Conservation (phyloP, 305 asterid species). For the Fraxinus dipetala region DNA sequence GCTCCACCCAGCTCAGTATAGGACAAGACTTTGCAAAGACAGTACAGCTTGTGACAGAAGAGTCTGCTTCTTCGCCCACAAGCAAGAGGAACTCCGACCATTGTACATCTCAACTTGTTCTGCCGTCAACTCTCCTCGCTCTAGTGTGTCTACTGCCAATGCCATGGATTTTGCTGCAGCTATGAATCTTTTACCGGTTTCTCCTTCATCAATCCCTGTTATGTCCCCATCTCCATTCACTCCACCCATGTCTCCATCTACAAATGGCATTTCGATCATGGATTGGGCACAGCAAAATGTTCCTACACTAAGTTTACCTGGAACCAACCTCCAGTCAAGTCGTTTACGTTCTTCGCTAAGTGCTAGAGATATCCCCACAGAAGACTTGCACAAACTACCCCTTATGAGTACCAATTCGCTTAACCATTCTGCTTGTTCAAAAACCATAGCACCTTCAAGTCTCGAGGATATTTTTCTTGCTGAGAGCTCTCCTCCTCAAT, state of each 20-base stretch:
- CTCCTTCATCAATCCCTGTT: conserved; percentile 35
- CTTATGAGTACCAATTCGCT: conserved; percentile 33
- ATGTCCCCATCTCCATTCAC: conserved; percentile 43
- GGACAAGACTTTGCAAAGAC: conserved; percentile 35
- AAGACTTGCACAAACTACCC: conserved; percentile 48
- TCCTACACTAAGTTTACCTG: conserved; percentile 64
- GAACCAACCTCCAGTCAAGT: conserved; percentile 67
- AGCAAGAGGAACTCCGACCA: conserved; percentile 70
- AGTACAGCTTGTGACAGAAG: conserved; percentile 27
- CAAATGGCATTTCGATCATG: conserved; percentile 43
- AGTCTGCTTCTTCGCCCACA: conserved; percentile 34
- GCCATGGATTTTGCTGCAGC: conserved; percentile 60
- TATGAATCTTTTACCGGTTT: conserved; percentile 59
- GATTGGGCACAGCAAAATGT: conserved; percentile 64
- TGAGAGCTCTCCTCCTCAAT: conserved; percentile 68
- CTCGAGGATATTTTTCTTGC: conserved; percentile 69
- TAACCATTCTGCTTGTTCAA: conserved; percentile 52
- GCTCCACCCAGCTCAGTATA: conserved; percentile 35
- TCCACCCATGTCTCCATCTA: conserved; percentile 70
- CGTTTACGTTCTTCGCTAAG: conserved; percentile 65
- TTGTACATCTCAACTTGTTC: conserved; percentile 71
- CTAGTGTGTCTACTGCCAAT: conserved; percentile 39
- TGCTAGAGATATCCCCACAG: conserved; percentile 59
- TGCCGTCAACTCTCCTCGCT: conserved; percentile 67
- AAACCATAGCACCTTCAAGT: conserved; percentile 53